phyloP scores from a whole-genome alignment of 768 basidiomycete species.

The Trametopsis cervina region DNA sequence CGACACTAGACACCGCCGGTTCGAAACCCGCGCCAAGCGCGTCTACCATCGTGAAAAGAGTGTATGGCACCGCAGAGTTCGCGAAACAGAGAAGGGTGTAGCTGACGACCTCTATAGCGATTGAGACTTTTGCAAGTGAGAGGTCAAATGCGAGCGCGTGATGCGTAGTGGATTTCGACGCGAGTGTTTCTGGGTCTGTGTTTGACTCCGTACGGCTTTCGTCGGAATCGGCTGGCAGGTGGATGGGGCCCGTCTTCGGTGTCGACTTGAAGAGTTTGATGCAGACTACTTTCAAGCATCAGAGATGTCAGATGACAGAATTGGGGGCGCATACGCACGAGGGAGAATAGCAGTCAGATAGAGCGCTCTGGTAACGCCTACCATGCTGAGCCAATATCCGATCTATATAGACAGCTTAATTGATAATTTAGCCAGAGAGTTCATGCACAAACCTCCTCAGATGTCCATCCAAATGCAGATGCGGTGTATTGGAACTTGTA shows the following conservation, averaged over 20 bases:
- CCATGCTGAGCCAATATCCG: conserved; percentile 64
- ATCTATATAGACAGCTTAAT: conserved; percentile 27
- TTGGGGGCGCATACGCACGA: conserved; percentile 36
- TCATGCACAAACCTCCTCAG: conserved; percentile 44
- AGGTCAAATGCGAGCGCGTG: conserved; percentile 56
- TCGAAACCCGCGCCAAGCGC: conserved; percentile 57
- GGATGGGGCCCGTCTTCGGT: conserved; percentile 18
- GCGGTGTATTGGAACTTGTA: conserved; percentile 64
- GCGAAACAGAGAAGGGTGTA: conserved; percentile 41
- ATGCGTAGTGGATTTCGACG: neutral
- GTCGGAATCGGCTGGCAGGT: no score
- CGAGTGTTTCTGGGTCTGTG: neutral
- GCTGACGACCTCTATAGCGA: conserved; percentile 46
- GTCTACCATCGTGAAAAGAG: conserved; percentile 38
- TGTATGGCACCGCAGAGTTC: conserved; percentile 42
- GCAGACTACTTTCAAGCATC: conserved; percentile 44
- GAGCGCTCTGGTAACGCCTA: conserved; percentile 46
- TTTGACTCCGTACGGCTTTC: no score
- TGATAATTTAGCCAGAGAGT: neutral
- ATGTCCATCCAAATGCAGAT: conserved; percentile 55
- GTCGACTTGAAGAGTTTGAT: conserved; percentile 48
- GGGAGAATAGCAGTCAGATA: conserved; percentile 55
- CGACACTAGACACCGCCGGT: conserved; percentile 66
- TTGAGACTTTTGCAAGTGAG: conserved; percentile 51
- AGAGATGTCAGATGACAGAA: no score